Evolutionary conservation across 1,139 yeast species (phyloP).

Genomic region (Candida sanyaensis): DNA sequence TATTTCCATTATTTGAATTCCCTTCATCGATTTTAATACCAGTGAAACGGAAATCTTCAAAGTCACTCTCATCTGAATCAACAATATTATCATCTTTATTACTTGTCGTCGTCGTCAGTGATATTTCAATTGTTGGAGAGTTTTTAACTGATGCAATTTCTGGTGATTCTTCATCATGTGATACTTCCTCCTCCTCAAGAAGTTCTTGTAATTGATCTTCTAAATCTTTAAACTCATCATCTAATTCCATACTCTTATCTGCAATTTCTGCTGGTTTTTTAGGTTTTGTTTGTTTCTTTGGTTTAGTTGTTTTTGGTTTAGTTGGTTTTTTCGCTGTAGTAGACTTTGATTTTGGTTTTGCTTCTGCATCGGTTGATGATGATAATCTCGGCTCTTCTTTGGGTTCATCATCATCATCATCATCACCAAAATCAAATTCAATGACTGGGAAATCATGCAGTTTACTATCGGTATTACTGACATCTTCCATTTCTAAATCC

Average conservation of each 20-base stretch:
- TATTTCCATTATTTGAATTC: constrained; percentile 1
- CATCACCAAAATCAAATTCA: constrained; percentile 5
- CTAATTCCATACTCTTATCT: constrained; percentile 22
- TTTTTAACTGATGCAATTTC: neutral
- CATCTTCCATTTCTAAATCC: constrained; percentile 30
- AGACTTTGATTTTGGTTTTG: neutral
- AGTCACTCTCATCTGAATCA: constrained; percentile 30
- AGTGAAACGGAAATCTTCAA: constrained; percentile 24
- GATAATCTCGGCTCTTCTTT: neutral
- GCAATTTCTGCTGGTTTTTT: constrained; percentile 6
- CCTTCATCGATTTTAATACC: constrained; percentile 28
- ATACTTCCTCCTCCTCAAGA: constrained; percentile 27
- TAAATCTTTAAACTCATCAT: constrained; percentile 47
- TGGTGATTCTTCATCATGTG: neutral
- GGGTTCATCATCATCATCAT: neutral
- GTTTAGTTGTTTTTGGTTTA: constrained; percentile 4
- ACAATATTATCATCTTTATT: constrained; percentile 2
- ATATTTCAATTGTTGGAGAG: constrained; percentile 2
- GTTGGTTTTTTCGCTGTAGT: constrained; percentile 4
- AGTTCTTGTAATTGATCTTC: constrained; percentile 49
- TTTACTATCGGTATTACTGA: constrained; percentile 14
- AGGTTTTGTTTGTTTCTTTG: constrained; percentile 2
- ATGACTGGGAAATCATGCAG: constrained; percentile 11
- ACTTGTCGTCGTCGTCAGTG: neutral
- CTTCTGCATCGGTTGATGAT: no score